Conservation (phyloP, 2,329 filamentous ascomycete genomes). For the Sphaerulina vaccinii region DNA sequence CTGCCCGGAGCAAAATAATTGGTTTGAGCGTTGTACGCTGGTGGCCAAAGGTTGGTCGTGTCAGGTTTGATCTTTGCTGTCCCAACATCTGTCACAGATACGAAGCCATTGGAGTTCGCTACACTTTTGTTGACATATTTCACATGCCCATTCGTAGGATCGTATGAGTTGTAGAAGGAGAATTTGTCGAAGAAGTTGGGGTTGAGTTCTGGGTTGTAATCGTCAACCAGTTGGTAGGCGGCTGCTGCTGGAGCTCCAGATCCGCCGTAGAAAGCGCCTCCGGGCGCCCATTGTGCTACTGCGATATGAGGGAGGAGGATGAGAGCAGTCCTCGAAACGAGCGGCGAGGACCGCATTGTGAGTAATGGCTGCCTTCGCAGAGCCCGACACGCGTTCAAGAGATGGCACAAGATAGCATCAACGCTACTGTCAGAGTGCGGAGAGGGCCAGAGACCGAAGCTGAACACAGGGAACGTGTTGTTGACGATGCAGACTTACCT, state of each 20-base stretch:
- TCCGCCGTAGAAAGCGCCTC: slow-evolving; percentile 30
- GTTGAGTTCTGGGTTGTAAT: slow-evolving; percentile 34
- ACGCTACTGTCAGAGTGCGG: slow-evolving; percentile 1
- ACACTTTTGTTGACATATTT: slow-evolving; percentile 45
- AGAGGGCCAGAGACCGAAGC: slow-evolving; percentile 1
- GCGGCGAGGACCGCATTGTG: slow-evolving; percentile 30
- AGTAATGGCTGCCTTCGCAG: slow-evolving; percentile 1
- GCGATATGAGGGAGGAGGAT: slow-evolving; percentile 23
- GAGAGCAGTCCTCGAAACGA: slow-evolving; percentile 28
- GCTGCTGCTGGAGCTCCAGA: slow-evolving; percentile 33
- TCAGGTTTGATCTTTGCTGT: slow-evolving; percentile 39
- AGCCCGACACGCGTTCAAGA: slow-evolving; percentile 1
- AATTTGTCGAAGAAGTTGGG: slow-evolving; percentile 39
- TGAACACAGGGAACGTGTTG: slow-evolving; percentile 22
- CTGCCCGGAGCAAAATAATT: slow-evolving; percentile 23
- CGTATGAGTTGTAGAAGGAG: slow-evolving; percentile 35
- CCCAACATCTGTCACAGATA: slow-evolving; percentile 22
- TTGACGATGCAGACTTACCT: slow-evolving; percentile 23
- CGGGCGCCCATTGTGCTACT: slow-evolving; percentile 30
- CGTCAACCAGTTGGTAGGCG: slow-evolving; percentile 34
- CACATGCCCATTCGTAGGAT: slow-evolving; percentile 38
- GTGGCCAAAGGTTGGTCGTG: slow-evolving; percentile 44
- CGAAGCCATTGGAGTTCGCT: slow-evolving; percentile 37
- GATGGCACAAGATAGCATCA: not conserved
- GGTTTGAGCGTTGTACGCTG: slow-evolving; percentile 26